These are phyloP conservation scores for Venturia oleaginea DNA, from an alignment of 2,329 filamentous ascomycete genomes.

Conservation along the genomic window DNA sequence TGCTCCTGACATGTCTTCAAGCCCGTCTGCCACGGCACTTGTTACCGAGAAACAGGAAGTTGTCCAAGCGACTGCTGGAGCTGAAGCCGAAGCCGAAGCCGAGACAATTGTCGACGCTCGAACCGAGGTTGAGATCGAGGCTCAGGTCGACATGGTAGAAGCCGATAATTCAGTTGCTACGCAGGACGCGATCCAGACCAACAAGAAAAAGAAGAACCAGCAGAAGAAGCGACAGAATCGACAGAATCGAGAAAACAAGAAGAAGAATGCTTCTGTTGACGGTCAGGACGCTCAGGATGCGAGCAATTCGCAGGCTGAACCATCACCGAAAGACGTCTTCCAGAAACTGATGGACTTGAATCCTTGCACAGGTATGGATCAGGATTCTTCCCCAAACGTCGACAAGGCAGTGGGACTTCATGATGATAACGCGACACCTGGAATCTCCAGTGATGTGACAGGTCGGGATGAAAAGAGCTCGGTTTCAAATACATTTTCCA, in stretches of 20 bases:
- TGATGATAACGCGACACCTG: constrained; percentile 2
- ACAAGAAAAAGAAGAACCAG: neutral
- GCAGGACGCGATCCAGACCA: neutral
- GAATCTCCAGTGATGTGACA: neutral
- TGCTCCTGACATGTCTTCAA: neutral
- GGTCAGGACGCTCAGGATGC: neutral
- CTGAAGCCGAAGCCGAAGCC: neutral
- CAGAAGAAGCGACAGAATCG: neutral
- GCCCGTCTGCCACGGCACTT: neutral
- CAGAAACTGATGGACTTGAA: neutral
- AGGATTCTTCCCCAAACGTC: neutral
- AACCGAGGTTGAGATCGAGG: neutral
- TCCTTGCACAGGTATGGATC: constrained; percentile 1
- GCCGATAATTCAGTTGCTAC: neutral
- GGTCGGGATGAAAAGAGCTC: neutral
- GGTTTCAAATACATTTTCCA: neutral
- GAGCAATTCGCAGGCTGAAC: neutral
- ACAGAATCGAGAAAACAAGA: neutral
- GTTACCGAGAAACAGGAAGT: neutral
- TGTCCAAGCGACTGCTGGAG: neutral
- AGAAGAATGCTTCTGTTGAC: neutral
- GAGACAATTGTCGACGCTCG: neutral
- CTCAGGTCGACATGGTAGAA: neutral
- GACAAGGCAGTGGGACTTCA: neutral
- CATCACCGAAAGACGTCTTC: neutral